These are phyloP conservation scores for Fraxinus floribunda DNA, from an alignment of 305 asterid genomes.

Conservation along the genomic window DNA sequence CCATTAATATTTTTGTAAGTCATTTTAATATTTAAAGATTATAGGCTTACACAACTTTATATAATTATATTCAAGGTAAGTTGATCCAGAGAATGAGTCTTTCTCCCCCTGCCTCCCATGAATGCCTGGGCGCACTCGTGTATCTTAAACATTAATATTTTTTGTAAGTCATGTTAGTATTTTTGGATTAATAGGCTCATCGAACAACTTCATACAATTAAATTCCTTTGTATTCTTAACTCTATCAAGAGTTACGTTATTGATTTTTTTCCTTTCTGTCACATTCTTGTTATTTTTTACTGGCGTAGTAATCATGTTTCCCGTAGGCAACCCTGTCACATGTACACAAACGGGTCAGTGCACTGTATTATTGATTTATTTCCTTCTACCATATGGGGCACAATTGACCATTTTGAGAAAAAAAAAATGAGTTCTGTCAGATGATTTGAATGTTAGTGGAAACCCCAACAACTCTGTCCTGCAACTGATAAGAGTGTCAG, in stretches of 20 bases:
- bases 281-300: not conserved
- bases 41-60: not conserved
- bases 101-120: not conserved
- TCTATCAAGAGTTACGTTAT: not conserved
- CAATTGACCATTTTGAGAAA: not conserved
- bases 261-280: not conserved
- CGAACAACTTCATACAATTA: not conserved
- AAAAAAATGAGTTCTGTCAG: not conserved
- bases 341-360: constrained; percentile 8
- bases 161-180: not conserved
- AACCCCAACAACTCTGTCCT: not conserved
- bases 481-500: not conserved
- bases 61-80: not conserved
- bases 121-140: not conserved
- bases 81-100: not conserved
- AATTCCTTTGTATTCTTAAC: not conserved
- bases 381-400: not conserved
- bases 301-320: not conserved
- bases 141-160: not conserved
- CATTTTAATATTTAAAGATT: not conserved
- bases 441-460: not conserved
- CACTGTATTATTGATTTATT: not conserved
- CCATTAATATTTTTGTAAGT: not conserved
- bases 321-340: not conserved
- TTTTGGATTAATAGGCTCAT: not conserved